Base-by-base conservation (phyloP, 1,284 basidiomycete genomes). In the Puccinia brachypodii region DNA sequence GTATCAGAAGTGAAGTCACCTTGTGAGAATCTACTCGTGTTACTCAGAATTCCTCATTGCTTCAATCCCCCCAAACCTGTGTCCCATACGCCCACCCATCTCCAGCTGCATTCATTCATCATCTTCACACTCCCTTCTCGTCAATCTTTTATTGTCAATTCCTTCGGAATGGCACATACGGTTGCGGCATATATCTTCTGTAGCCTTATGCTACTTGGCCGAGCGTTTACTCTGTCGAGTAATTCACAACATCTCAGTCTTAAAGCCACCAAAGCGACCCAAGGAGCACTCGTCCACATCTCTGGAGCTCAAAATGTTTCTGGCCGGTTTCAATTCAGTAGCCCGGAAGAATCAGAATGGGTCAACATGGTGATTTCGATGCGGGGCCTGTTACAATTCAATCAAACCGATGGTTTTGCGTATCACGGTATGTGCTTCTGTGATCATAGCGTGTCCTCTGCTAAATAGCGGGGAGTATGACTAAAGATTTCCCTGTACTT, bases 301-400 rank as follows among this genome's bases (percentile, higher is more conserved):
- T 73, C 71, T 25, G 71, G 71, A 56, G 16, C 25, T 14, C 4
- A 56, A 28, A 38, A 56, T 25, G 71, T 73, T 16, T 53, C 50
- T 8, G 71, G 71, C 19, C 50, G 6, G 25, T 73, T 73, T 33
- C 71, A 38, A 13, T 73, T 73, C 33, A 73, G 71, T 28, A 56
- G 47, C 56, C 47, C 28, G 3, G 25, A 50, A 56, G 50, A 56
- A 1, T 73, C 71, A 33, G 71, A 73, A 2, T 50, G 50, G 44
- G 71, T 73, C 11, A 73, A 56, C 11, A 36, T 73, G 4, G 31
- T 56, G 7, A 73, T 73, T 38, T 56, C 71, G 9, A 53, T 73
- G 47, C 47, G 42, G 13, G 71, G 71, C 9, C 22, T 73, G 33
- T 19, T 73, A 36, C 47, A 73, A 56, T 73, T 31, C 47, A 73